phyloP scores from a whole-genome alignment of 495 filamentous ascomycete species.

The Penicillium tannophilum region DNA sequence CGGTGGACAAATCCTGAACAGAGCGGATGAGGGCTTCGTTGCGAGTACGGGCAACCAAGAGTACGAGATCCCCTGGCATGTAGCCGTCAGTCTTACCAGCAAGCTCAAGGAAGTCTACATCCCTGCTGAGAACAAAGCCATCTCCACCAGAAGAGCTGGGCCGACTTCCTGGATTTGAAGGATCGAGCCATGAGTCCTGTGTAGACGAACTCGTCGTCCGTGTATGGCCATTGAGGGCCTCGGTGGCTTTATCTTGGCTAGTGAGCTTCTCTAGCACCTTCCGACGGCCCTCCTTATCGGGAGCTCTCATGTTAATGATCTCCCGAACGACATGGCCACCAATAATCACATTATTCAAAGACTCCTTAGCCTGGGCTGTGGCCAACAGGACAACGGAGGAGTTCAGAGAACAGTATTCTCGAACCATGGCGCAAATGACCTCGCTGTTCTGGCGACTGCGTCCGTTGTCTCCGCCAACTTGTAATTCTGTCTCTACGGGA shows the following conservation, averaged over 20 bases:
- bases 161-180: constrained; percentile 49
- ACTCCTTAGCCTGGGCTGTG: constrained; percentile 92
- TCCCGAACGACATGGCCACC: constrained; percentile 81
- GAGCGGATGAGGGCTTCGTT: constrained; percentile 88
- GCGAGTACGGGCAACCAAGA: constrained; percentile 83
- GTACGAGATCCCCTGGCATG: constrained; percentile 90
- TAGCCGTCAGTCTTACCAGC: constrained; percentile 94
- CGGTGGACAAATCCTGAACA: constrained; percentile 38
- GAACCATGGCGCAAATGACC: constrained; percentile 76
- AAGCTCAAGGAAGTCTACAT: constrained; percentile 90
- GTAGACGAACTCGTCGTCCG: constrained; percentile 40
- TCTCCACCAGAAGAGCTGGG: constrained; percentile 53
- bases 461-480: constrained; percentile 88
- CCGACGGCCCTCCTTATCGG: constrained; percentile 87
- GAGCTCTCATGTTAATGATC: constrained; percentile 81
- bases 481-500: constrained; percentile 87
- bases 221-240: constrained; percentile 39
- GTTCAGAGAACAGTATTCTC: constrained; percentile 74
- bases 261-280: constrained; percentile 72
- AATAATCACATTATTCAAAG: constrained; percentile 75
- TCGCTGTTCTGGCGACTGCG: constrained; percentile 92
- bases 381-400: constrained; percentile 83
- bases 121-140: constrained; percentile 66
- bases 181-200: constrained; percentile 73
- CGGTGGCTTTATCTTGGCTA: constrained; percentile 45